Base-by-base conservation (phyloP, 305 asterid species). In the Rubia peregrina region DNA sequence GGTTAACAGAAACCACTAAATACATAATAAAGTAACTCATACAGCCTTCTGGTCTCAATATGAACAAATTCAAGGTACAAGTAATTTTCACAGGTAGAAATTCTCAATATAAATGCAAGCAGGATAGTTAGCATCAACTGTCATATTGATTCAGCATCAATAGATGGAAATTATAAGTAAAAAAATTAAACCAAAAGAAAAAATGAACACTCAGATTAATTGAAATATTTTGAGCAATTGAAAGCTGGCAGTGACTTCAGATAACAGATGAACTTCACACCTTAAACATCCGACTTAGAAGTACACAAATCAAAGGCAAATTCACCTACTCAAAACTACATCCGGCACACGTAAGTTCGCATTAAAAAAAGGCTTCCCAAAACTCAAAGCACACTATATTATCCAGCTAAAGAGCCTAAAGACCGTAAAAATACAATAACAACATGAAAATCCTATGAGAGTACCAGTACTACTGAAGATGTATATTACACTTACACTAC, bases 381-480 rank as follows among this genome's bases (percentile, higher is more conserved):
- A 24, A 24, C 65, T 10, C 9, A 57, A 16, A 24, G 13, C 5
- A 4, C 9, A 26, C 6, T 24, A 22, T 5, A 60, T 22, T 4
- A 19, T 21, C 64, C 57, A 49, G n/a, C 17, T 24, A 60, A 60
- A 60, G 64, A 61, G 33, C 62, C 62, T 21, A 57, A 53, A 56
- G 36, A 21, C 19, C 6, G n/a, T 56, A 9, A 56, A 56, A 6
- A 56, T 12, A 56, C 19, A 6, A 24, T n/a, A n/a, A 16, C 5
- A 56, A 24, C 61, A 56, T 21, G 30, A 19, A 24, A 24, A 24
- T 24, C 26, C 26, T 24, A 24, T 24, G 26, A 24, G 26, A 24
- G 26, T 24, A 24, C 66, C 65, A 61, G 66, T 4, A 61, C 5
- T 12, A 22, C 59, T 5, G n/a, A 21, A 48, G 55, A 13, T 48